phyloP scores from a whole-genome alignment of 306 rosid species.

The Rubus idaeus region DNA sequence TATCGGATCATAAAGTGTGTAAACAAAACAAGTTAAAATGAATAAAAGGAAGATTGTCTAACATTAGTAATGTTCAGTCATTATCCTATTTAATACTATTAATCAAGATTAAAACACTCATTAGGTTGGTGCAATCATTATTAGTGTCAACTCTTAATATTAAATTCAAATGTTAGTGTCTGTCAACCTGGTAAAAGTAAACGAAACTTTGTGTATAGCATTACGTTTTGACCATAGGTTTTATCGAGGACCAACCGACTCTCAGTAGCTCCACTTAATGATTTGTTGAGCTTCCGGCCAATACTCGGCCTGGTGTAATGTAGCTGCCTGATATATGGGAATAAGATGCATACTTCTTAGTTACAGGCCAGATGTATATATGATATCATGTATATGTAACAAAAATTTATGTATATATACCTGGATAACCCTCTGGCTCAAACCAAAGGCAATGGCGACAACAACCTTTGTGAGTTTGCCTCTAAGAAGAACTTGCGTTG shows the following conservation, averaged over 20 bases:
- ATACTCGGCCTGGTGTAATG: constrained; percentile 35
- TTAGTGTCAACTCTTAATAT: no score
- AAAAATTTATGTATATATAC: constrained; percentile 16
- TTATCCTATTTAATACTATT: no score
- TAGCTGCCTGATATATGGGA: constrained; percentile 32
- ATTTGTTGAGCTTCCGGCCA: constrained; percentile 38
- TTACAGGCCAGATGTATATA: not conserved
- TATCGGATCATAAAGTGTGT: no score
- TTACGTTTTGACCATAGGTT: constrained; percentile 33
- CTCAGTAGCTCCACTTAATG: constrained; percentile 15
- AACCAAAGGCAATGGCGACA: constrained; percentile 43
- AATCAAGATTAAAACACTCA: no score
- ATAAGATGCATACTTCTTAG: not conserved
- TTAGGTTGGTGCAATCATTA: no score
- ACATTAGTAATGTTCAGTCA: no score
- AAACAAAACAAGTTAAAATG: no score
- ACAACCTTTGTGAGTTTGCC: constrained; percentile 60
- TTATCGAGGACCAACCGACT: constrained; percentile 38
- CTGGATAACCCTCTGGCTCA: constrained; percentile 52
- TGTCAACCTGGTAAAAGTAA: no score
- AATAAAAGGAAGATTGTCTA: no score
- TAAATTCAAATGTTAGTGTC: no score
- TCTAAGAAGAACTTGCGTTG: constrained; percentile 44
- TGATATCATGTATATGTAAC: not conserved
- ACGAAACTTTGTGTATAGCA: not conserved